Base-by-base conservation (phyloP, 805 yeast species). In the Lachancea waltii region DNA sequence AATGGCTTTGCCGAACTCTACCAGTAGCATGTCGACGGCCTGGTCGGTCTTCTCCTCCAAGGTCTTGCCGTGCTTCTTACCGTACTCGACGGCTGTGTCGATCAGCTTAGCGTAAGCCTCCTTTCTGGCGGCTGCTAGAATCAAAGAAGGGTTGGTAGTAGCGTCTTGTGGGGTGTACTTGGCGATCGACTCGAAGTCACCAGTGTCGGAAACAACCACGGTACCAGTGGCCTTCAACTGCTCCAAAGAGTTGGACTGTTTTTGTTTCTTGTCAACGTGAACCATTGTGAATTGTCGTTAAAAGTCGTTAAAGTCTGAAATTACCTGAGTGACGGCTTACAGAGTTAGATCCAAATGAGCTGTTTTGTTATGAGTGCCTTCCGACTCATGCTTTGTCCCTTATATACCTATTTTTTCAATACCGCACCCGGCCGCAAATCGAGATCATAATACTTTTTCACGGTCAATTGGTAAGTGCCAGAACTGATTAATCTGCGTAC, bases 121-220 rank as follows among this genome's bases (percentile, higher is more conserved):
- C 72, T 87, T 85, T 69, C 82, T 85, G 42, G 97, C 62, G 43
- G 98, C 98, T 49, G 97, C 97, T 56, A 92, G 73, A 58, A 92
- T 90, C 71, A 92, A 75, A 30, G 97, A 87, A 51, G 98, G 98
- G 75, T 92, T 92, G 64, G 98, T 92, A 55, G 98, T 92, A 51
- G 98, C 95, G 68, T 92, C 98, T 73, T 92, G 97, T 52, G 98
- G 98, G 56, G 92, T 85, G 74, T 83, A 92, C 69, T 89, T 86
- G 62, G 96, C 96, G 64, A 92, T 92, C 49, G 92, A 81, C 67
- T 86, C 97, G 64, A 92, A 92, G 68, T 92, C 98, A 72, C 98
- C 98, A 46, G 97, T 87, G 73, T 92, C 98, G 50, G 98, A 85
- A 62, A 92, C 98, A 60, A 92, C 95, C 52, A 77, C 82, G 53